Percentiles rank a stretch among this genome's conserved stretches.
Conservation (phyloP, 768 basidiomycete species). For the Terana coerulea region DNA sequence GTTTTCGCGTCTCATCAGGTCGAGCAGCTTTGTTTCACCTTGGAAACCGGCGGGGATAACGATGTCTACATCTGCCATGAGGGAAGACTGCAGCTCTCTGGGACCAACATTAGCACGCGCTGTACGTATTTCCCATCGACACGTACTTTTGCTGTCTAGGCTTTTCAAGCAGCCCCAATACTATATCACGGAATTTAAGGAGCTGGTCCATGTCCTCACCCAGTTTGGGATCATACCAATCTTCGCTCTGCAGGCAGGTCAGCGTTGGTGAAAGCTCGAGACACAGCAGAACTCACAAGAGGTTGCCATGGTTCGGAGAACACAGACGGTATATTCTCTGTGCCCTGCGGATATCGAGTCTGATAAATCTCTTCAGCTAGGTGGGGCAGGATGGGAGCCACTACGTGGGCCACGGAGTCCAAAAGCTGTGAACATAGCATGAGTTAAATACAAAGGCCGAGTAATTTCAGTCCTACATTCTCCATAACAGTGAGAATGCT, state of each 20-base stretch:
- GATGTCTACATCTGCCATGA: slow-evolving; percentile 74
- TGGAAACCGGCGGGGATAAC: background rate
- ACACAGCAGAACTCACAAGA: slow-evolving; percentile 44
- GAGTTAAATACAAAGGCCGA: slow-evolving; percentile 26
- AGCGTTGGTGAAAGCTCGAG: background rate
- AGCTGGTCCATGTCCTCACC: slow-evolving; percentile 62
- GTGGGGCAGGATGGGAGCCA: slow-evolving; percentile 88
- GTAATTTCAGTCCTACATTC: slow-evolving; percentile 46
- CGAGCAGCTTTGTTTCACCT: background rate
- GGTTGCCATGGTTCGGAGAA: slow-evolving; percentile 69
- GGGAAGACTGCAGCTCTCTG: slow-evolving; percentile 69
- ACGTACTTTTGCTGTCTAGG: slow-evolving; percentile 73
- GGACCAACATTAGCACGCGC: background rate
- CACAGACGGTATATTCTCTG: slow-evolving; percentile 50
- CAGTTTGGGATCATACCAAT: slow-evolving; percentile 60
- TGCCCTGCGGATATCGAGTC: slow-evolving; percentile 20
- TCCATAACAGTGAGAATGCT: slow-evolving; percentile 69
- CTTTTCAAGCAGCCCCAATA: slow-evolving; percentile 68
- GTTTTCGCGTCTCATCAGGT: slow-evolving; percentile 1
- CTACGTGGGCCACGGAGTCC: slow-evolving; percentile 58
- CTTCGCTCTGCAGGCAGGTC: slow-evolving; percentile 36
- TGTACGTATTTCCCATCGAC: background rate
- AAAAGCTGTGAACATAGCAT: slow-evolving; percentile 26
- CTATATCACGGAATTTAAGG: slow-evolving; percentile 54
- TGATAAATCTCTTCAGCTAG: slow-evolving; percentile 84